phyloP scores from a whole-genome alignment of 2,329 filamentous ascomycete species.

The Cordyceps cateniannulata region DNA sequence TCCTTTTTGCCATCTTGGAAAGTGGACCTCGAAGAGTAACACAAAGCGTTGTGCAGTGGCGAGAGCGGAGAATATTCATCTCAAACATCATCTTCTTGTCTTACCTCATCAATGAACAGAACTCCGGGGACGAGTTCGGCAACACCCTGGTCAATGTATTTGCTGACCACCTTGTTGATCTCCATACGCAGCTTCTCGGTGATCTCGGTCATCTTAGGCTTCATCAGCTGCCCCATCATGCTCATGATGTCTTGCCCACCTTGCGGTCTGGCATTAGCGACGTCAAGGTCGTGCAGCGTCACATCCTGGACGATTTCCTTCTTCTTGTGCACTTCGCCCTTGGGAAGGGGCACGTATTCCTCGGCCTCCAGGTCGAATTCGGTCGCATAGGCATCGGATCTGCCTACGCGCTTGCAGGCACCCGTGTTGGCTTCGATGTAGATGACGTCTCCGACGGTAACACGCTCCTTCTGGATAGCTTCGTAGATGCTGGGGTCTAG shows the following conservation, averaged over 20 bases:
- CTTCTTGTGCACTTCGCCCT: constrained; percentile 99
- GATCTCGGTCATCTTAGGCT: constrained; percentile 98
- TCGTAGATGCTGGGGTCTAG: constrained; percentile 98
- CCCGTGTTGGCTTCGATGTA: constrained; percentile 99
- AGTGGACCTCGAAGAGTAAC: neutral
- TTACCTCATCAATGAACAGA: constrained; percentile 95
- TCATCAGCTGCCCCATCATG: constrained; percentile 99
- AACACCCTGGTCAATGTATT: constrained; percentile 97
- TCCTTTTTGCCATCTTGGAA: neutral
- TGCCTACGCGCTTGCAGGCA: constrained; percentile 91
- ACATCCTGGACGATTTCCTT: constrained; percentile 99
- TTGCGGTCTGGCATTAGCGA: constrained; percentile 90
- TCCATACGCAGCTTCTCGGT: constrained; percentile 93
- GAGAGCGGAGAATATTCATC: neutral
- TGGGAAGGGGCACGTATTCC: constrained; percentile 97
- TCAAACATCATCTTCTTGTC: constrained; percentile 12
- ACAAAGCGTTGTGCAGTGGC: neutral
- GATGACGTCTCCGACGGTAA: constrained; percentile 92
- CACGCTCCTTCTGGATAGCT: constrained; percentile 96
- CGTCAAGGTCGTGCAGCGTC: constrained; percentile 90
- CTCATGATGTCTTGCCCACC: constrained; percentile 99
- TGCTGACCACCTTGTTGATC: constrained; percentile 99
- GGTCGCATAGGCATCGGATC: constrained; percentile 94
- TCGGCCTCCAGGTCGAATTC: constrained; percentile 98
- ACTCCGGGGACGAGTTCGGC: constrained; percentile 97